A percentile compares a stretch with the other conserved stretches of the same genome.
Conservation (phyloP, 78 protist genomes). For the Salpingoeca rosetta region DNA sequence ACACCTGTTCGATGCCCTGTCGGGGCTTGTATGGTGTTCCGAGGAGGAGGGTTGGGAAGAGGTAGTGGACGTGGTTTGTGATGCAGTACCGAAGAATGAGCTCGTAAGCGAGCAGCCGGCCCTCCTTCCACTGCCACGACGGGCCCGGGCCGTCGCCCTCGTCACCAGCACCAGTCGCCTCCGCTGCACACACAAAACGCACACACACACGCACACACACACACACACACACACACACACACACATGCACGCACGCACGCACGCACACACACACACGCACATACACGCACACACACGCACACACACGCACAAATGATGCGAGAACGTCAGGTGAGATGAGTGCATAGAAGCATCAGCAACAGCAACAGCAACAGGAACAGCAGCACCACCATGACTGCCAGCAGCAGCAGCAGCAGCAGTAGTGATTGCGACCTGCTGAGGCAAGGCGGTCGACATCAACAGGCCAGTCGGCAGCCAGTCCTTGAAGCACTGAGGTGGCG, state of each 20-base stretch:
- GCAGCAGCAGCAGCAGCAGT: too few relatives aligned
- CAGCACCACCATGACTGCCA: too few relatives aligned
- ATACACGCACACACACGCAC: neutral
- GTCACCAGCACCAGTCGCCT: too few relatives aligned
- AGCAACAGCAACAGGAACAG: too few relatives aligned
- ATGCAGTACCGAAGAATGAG: neutral
- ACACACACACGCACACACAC: neutral
- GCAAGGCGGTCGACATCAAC: too few relatives aligned
- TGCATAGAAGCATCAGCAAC: too few relatives aligned
- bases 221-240: neutral
- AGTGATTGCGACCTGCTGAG: too few relatives aligned
- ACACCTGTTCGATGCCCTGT: too few relatives aligned
- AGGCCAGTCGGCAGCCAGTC: neutral
- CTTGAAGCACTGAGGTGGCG: neutral
- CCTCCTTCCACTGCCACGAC: slow-evolving; percentile 17
- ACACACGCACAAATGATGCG: neutral
- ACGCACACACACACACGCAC: neutral
- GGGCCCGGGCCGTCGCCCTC: neutral
- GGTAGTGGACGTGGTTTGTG: slow-evolving; percentile 12
- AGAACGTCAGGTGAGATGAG: neutral
- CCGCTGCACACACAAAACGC: neutral
- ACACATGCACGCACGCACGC: neutral
- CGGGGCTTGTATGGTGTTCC: too few relatives aligned
- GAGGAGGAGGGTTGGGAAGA: neutral
- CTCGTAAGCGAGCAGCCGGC: slow-evolving; percentile 19